phyloP scores from a whole-genome alignment of 2,329 filamentous ascomycete genomes.

The Simplicillium sp. region DNA sequence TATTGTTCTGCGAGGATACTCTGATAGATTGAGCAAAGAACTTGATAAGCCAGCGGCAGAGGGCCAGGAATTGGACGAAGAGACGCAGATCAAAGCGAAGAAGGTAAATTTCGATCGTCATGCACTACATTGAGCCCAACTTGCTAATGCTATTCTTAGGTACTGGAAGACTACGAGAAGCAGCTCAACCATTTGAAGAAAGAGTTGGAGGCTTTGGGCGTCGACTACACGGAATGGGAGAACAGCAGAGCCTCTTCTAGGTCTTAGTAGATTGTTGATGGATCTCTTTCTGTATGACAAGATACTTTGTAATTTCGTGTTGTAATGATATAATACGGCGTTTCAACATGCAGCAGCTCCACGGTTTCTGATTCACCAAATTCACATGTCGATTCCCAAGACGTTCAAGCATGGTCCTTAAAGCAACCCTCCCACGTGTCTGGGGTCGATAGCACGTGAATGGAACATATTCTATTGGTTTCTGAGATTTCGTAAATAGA shows the following conservation, averaged over 20 bases:
- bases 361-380: too few relatives aligned
- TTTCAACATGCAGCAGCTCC: too few relatives aligned
- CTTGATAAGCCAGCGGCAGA: constrained; percentile 57
- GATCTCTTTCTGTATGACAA: constrained; percentile 8
- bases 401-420: too few relatives aligned
- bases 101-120: constrained; percentile 43
- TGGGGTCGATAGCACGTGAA: too few relatives aligned
- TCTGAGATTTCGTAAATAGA: too few relatives aligned
- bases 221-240: constrained; percentile 48
- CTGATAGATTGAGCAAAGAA: constrained; percentile 63
- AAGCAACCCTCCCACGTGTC: too few relatives aligned
- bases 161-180: constrained; percentile 73
- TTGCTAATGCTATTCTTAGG: constrained; percentile 33
- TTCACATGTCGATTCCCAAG: too few relatives aligned
- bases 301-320: background rate
- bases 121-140: background rate
- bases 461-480: background rate
- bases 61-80: constrained; percentile 53
- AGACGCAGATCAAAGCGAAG: constrained; percentile 62
- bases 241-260: constrained; percentile 34
- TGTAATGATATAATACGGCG: background rate
- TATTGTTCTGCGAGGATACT: constrained; percentile 64
- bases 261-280: constrained; percentile 12
- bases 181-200: constrained; percentile 69
- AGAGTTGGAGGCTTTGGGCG: constrained; percentile 55